A percentile compares a stretch with the other conserved stretches of the same genome.
Evolutionary conservation across 768 basidiomycete genomes (phyloP).

Genomic region (Rhodosporidiobolus sp.): DNA sequence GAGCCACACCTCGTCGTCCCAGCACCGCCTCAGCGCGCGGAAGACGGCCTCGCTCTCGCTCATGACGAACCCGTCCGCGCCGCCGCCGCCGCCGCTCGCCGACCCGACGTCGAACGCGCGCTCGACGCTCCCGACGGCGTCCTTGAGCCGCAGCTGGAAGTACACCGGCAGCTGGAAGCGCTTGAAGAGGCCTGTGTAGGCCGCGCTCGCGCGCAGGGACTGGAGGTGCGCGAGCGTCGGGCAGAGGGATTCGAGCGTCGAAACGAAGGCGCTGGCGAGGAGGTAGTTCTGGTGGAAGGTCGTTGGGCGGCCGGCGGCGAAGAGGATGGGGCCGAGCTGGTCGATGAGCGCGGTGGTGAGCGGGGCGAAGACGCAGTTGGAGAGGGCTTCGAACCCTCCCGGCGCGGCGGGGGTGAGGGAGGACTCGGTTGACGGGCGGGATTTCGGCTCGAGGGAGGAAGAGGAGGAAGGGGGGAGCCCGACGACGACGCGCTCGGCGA

Average conservation of each 20-base stretch:
- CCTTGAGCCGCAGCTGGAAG: constrained; percentile 96
- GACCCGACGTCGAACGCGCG: constrained; percentile 54
- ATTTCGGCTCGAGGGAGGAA: constrained; percentile 23
- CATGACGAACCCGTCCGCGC: constrained; percentile 37
- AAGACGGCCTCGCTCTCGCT: constrained; percentile 56
- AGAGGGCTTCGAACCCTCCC: constrained; percentile 72
- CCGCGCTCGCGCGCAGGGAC: constrained; percentile 67
- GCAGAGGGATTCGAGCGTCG: constrained; percentile 74
- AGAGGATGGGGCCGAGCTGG: constrained; percentile 75
- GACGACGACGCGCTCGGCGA: constrained; percentile 58
- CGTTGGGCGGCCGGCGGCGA: constrained; percentile 85
- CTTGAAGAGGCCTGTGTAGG: constrained; percentile 68
- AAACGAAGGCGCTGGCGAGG: constrained; percentile 75
- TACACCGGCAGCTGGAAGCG: constrained; percentile 97
- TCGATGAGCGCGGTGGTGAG: constrained; percentile 73
- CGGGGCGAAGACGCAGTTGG: constrained; percentile 85
- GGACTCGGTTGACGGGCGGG: too few species aligned
- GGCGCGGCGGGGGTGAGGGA: too few species aligned
- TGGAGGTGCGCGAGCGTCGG: constrained; percentile 69
- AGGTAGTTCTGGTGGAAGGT: constrained; percentile 91
- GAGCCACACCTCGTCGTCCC: constrained; percentile 82
- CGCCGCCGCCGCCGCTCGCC: constrained; percentile 15
- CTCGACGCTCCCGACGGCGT: constrained; percentile 76
- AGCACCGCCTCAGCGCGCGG: constrained; percentile 71
- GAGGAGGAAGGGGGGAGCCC: background rate